These are phyloP conservation scores for Climacium dendroides DNA, from an alignment of 225 moss, liverwort and hornwort genomes.

Conservation along the genomic window DNA sequence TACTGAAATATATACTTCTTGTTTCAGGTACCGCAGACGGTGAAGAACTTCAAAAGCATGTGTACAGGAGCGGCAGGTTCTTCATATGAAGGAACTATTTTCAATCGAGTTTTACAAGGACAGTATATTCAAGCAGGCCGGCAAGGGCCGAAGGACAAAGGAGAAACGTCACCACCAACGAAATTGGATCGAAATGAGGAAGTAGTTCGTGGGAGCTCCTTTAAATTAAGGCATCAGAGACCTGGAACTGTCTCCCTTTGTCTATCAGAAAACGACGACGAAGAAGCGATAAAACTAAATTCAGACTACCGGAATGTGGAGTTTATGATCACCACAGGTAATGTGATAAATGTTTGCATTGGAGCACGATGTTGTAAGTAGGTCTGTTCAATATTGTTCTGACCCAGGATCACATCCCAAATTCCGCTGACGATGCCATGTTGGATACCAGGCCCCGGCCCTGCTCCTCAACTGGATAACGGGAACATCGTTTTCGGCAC, in stretches of 20 bases:
- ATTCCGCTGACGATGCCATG: neutral
- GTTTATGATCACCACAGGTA: conserved; percentile 95
- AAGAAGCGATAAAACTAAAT: conserved; percentile 61
- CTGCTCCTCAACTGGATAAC: conserved; percentile 83
- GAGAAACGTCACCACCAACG: conserved; percentile 52
- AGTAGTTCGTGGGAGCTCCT: conserved; percentile 58
- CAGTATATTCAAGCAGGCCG: conserved; percentile 85
- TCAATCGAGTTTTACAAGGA: conserved; percentile 78
- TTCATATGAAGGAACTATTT: conserved; percentile 80
- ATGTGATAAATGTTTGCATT: neutral
- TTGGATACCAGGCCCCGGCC: conserved; percentile 65
- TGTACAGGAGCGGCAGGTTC: conserved; percentile 63
- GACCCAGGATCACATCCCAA: neutral
- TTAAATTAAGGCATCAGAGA: conserved; percentile 58
- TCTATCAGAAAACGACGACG: conserved; percentile 85
- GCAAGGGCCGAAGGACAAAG: conserved; percentile 81
- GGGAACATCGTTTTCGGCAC: conserved; percentile 85
- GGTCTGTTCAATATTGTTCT: neutral
- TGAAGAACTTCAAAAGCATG: conserved; percentile 88
- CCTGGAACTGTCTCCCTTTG: conserved; percentile 89
- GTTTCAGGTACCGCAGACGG: conserved; percentile 80
- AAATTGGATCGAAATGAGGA: conserved; percentile 74
- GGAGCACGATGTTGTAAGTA: neutral
- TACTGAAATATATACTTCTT: neutral
- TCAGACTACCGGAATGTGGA: conserved; percentile 88